phyloP scores from a whole-genome alignment of 2,329 filamentous ascomycete genomes.

The Botrytis pseudocinerea region DNA sequence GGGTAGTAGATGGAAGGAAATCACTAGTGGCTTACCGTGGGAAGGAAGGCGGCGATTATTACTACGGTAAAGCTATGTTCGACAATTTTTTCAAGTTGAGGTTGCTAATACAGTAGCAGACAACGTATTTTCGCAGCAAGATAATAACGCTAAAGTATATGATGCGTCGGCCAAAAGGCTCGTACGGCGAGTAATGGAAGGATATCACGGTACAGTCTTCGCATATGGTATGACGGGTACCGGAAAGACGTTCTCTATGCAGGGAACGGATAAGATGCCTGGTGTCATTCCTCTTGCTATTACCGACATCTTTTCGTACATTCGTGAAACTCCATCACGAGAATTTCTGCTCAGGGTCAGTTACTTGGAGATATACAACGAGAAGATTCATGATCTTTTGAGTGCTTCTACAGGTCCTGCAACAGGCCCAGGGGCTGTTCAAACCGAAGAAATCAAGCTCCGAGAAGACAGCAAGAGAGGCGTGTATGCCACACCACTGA shows the following conservation, averaged over 20 bases:
- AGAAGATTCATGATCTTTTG: slow-evolving; percentile 91
- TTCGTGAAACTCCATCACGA: slow-evolving; percentile 89
- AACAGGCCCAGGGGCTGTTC: slow-evolving; percentile 52
- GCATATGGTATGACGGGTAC: slow-evolving; percentile 99
- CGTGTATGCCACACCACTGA: slow-evolving; percentile 92
- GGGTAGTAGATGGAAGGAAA: slow-evolving; percentile 85
- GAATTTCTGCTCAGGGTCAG: slow-evolving; percentile 95
- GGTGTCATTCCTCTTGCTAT: slow-evolving; percentile 97
- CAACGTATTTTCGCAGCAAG: slow-evolving; percentile 92
- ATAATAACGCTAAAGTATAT: slow-evolving; percentile 93
- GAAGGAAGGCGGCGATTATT: slow-evolving; percentile 88
- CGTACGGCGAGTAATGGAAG: slow-evolving; percentile 96
- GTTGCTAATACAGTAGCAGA: slow-evolving; percentile 55
- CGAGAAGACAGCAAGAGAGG: slow-evolving; percentile 95
- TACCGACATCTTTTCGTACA: slow-evolving; percentile 98
- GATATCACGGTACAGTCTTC: slow-evolving; percentile 97
- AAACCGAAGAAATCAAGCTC: slow-evolving; percentile 93
- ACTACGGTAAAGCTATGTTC: slow-evolving; percentile 66
- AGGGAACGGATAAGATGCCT: slow-evolving; percentile 91
- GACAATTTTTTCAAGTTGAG: not conserved
- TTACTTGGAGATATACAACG: slow-evolving; percentile 98
- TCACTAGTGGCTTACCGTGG: slow-evolving; percentile 81
- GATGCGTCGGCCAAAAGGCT: slow-evolving; percentile 91
- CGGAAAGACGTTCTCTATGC: slow-evolving; percentile 99
- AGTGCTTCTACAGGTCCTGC: slow-evolving; percentile 65